Base-by-base conservation (phyloP, 2,329 filamentous ascomycete genomes). In the Alternaria sp. region DNA sequence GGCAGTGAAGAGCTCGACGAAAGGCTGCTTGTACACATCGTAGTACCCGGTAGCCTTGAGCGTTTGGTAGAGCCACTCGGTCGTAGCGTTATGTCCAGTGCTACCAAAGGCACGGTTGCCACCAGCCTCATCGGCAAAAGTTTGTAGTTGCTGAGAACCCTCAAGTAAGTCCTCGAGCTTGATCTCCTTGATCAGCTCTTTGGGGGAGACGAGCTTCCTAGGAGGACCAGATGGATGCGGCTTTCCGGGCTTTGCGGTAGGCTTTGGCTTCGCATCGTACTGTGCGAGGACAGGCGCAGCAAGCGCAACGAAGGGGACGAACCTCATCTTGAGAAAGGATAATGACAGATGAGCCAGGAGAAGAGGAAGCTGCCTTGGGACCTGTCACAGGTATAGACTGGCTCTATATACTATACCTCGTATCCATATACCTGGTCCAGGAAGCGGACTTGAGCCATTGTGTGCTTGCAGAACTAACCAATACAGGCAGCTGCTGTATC, bases 91-190 rank as follows among this genome's bases (percentile, higher is more conserved):
- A 65, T 78, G 75, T 36, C 76, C 76, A 16, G 58, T 68, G 53
- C 74, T 67, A 55, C 76, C 76, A 46, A 78, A 78, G 28, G 75
- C 76, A 22, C 76, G 75, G 66, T 77, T 78, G 34, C 75, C 75
- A 25, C 69, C 75, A 22, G 74, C 72, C 46, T 66, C 72, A 57
- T 74, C 69, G 10, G 75, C 74, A 38, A 77, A 67, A 44, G 67
- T 69, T 57, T 78, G 75, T 20, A 77, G 69, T 52, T 76, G 69
- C 57, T 76, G 70, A 41, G 74, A 74, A 6, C 74, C 73, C 48
- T 69, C 68, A 54, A 78, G 70, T 55, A 78, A 52, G 48, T 73
- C 72, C 38, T 76, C 69, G 20, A 75, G 66, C 28, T 66, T 74
- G 61, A 78, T 70, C 9, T 70, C 63, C 62, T 74, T 72, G 61